These are phyloP conservation scores for Microglena sp. DNA, from an alignment of 139 green algal species.

Conservation along the genomic window DNA sequence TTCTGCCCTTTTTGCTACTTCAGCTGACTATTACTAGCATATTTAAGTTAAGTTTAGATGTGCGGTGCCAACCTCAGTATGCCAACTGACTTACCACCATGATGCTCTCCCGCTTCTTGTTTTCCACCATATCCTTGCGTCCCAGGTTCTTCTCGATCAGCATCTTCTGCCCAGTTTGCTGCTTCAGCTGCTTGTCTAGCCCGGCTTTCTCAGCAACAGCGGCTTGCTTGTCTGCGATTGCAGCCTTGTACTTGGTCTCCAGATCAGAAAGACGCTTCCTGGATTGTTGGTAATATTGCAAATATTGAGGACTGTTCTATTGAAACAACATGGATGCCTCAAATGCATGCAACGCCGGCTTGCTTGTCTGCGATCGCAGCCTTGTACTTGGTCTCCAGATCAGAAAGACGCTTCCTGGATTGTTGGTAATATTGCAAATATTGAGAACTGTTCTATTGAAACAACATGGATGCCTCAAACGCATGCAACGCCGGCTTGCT, in stretches of 20 bases:
- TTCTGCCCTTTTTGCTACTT: no score
- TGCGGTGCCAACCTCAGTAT: no score
- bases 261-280: constrained; percentile 45
- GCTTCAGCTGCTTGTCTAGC: constrained; percentile 58
- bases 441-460: no score
- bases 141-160: constrained; percentile 60
- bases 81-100: constrained; percentile 51
- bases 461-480: no score
- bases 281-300: no score
- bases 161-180: constrained; percentile 36
- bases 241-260: constrained; percentile 60
- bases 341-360: not conserved
- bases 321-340: not conserved
- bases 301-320: no score
- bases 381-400: constrained; percentile 12
- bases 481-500: constrained; percentile 16
- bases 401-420: constrained; percentile 40
- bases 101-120: constrained; percentile 71
- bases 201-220: constrained; percentile 21
- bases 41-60: no score
- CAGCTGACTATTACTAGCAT: no score
- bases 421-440: no score
- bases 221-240: constrained; percentile 13
- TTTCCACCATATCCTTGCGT: constrained; percentile 48
- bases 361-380: not conserved